Evolutionary conservation across 192 early-diverging fungal species (phyloP), one percentile per base, ranked within the genome.

Genomic region (Gigaspora rosea): DNA sequence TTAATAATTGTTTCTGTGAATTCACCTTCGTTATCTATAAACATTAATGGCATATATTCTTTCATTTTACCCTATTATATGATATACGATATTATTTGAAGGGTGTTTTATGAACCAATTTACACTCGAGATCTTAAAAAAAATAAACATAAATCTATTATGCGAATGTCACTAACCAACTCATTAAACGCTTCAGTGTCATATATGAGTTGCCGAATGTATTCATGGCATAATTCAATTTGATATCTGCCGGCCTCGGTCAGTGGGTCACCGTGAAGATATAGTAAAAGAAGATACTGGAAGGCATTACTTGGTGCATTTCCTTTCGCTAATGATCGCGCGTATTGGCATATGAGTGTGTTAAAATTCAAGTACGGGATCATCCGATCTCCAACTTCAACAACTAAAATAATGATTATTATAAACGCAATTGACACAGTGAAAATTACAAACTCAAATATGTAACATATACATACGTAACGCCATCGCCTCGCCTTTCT

Each of bases 401-500:
- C 4, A 80, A 68, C 33, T 85, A 81, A 74, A 15, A 78, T 75
- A 75, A 80, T 79, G 56, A 48, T n/a, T 78, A 75, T 16, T 71
- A 80, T 6, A 76, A 73, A 36, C 73, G 70, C 33, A 78, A 80
- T 20, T 76, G 78, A 7, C 76, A 79, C 33, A 83, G 59, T 48
- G 77, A 75, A 16, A 78, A 12, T 68, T 73, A 79, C 76, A 80
- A 57, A 80, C 64, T 76, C 46, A 73, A 66, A 81, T 57, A 75
- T 85, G n/a, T 64, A 77, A 11, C 75, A 80, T 83, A 77, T 79
- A 90, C 72, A 35, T 80, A 76, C 50, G 75, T 66, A 69, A 77
- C 76, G 47, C 52, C 72, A 54, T 78, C 71, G 67, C 80, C 36
- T 85, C 80, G 8, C 89, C 83, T 52, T 78, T 82, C 4, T 88